A percentile compares a stretch with the other conserved stretches of the same genome.
Evolutionary conservation across 345 rosid species (phyloP).

Genomic region (Draba incana): DNA sequence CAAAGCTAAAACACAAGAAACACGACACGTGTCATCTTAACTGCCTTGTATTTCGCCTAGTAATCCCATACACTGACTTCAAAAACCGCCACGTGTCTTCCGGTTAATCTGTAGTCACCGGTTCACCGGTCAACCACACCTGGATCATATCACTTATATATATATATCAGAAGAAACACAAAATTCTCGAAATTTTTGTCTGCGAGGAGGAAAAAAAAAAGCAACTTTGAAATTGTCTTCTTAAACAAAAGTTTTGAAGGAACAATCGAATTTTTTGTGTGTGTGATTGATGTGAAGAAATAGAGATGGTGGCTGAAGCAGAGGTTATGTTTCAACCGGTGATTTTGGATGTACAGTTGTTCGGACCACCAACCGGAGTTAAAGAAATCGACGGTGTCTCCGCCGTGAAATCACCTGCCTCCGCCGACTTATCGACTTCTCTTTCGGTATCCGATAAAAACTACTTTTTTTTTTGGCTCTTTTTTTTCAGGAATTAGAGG

Average conservation of each 20-base stretch:
- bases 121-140: constrained; percentile 35
- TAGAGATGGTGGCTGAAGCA: constrained; percentile 68
- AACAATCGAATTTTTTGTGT: neutral
- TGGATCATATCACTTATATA: constrained; percentile 30
- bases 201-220: constrained; percentile 13
- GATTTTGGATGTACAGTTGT: constrained; percentile 52
- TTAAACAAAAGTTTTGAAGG: neutral
- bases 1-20: constrained; percentile 16
- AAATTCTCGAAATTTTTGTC: constrained; percentile 17
- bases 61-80: constrained; percentile 23
- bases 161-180: constrained; percentile 11
- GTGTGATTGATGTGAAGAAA: constrained; percentile 13
- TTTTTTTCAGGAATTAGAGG: neutral
- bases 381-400: constrained; percentile 19
- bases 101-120: constrained; percentile 40
- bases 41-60: constrained; percentile 6
- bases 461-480: neutral
- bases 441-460: constrained; percentile 42
- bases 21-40: constrained; percentile 42
- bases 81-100: constrained; percentile 47
- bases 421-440: constrained; percentile 48
- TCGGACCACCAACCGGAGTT: constrained; percentile 33
- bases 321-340: constrained; percentile 58
- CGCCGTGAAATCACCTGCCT: constrained; percentile 32
- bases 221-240: constrained; percentile 2